These are phyloP conservation scores for Xerocomus minutiporus DNA, from an alignment of 1,284 basidiomycete species.

Conservation along the genomic window DNA sequence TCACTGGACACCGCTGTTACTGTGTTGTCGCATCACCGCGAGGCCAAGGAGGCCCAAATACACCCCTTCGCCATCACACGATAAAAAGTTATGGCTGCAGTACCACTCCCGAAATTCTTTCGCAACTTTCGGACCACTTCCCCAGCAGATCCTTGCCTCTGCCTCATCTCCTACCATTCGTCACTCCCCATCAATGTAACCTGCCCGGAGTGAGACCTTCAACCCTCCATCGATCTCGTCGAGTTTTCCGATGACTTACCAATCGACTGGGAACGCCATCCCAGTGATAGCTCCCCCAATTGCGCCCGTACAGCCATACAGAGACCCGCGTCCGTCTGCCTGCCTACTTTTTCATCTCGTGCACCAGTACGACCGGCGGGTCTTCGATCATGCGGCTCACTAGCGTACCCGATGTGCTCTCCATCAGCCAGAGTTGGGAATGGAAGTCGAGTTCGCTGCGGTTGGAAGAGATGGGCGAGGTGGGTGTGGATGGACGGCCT, in stretches of 20 bases:
- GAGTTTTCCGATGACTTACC: constrained; percentile 21
- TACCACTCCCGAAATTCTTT: too few relatives aligned
- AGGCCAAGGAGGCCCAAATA: too few relatives aligned
- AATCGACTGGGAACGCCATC: constrained; percentile 8
- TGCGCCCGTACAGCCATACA: too few relatives aligned
- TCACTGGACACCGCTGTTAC: too few relatives aligned
- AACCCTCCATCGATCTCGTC: constrained; percentile 23
- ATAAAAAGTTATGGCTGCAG: too few relatives aligned
- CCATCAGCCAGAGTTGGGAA: constrained; percentile 49
- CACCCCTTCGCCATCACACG: too few relatives aligned
- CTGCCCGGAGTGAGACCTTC: constrained; percentile 42
- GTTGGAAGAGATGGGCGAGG: not conserved
- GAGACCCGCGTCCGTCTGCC: constrained; percentile 28
- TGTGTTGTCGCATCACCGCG: too few relatives aligned
- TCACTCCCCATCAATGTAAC: constrained; percentile 43
- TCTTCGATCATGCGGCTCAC: constrained; percentile 80
- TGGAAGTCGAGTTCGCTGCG: constrained; percentile 55
- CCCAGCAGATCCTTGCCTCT: not conserved
- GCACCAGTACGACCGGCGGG: constrained; percentile 70
- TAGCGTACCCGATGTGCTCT: constrained; percentile 82
- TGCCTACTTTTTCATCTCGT: constrained; percentile 81
- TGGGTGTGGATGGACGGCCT: too few relatives aligned
- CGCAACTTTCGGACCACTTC: constrained; percentile 9
- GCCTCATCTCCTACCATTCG: constrained; percentile 17
- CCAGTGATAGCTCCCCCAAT: constrained; percentile 15